phyloP scores from a whole-genome alignment of 306 rosid species.

The Trichosanthes truncata region DNA sequence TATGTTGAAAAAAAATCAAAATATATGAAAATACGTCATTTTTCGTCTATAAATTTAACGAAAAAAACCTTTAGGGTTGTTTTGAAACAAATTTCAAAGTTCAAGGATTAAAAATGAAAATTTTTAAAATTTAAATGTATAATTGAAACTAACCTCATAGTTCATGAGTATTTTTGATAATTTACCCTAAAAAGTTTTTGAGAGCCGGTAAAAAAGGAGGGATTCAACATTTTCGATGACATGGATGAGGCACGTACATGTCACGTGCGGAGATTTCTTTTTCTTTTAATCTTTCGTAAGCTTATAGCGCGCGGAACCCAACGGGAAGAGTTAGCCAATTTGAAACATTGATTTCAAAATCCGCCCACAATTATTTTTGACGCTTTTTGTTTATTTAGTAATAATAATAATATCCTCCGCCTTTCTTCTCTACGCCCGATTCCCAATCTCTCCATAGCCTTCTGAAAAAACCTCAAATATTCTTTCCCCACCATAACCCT shows the following conservation, averaged over 20 bases:
- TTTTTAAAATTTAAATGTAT: no score
- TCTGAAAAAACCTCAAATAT: not conserved
- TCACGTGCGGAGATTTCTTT: not conserved
- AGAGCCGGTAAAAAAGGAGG: not conserved
- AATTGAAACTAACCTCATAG: no score
- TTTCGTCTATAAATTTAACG: no score
- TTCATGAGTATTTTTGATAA: no score
- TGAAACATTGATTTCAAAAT: not conserved
- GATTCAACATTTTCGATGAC: not conserved
- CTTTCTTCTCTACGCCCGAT: not conserved
- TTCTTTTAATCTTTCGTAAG: not conserved
- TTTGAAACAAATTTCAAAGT: no score
- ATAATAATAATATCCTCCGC: not conserved
- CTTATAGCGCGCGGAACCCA: not conserved
- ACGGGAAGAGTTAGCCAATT: not conserved
- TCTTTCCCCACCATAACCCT: conserved; percentile 18
- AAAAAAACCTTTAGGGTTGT: no score
- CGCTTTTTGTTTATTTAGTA: not conserved
- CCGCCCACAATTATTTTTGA: conserved; percentile 2
- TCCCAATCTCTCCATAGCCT: not conserved
- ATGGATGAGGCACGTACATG: not conserved
- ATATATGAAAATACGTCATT: no score
- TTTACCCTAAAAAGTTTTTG: no score
- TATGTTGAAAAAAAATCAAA: no score
- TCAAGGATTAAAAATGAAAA: no score